Conservation (phyloP, 2,329 filamentous ascomycete species). For the Trichoderma atrobrunneum region DNA sequence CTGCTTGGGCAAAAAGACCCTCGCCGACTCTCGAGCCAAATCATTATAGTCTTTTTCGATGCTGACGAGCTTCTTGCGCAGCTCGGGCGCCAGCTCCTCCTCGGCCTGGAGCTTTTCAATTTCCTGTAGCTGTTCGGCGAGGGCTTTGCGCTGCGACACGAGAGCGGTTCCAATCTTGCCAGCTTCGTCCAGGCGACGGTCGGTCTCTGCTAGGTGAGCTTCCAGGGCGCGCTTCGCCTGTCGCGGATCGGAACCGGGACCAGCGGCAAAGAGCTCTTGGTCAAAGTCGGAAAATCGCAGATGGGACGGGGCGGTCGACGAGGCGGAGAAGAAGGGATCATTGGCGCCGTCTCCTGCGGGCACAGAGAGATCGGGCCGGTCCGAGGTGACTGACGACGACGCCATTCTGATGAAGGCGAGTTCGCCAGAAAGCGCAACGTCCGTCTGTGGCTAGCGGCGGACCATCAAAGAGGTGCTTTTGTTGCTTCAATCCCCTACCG, state of each 20-base stretch:
- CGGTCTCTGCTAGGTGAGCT: constrained; percentile 88
- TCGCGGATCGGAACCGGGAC: constrained; percentile 72
- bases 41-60: constrained; percentile 96
- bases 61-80: constrained; percentile 78
- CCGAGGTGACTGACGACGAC: constrained; percentile 43
- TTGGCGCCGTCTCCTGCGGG: constrained; percentile 35
- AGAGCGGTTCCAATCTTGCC: constrained; percentile 85
- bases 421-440: constrained; percentile 23
- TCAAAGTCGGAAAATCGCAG: constrained; percentile 84
- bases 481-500: constrained; percentile 6
- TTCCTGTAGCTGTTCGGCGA: constrained; percentile 78
- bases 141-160: constrained; percentile 79
- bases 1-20: constrained; percentile 83
- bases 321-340: constrained; percentile 56
- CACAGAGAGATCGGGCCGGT: constrained; percentile 41
- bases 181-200: constrained; percentile 85
- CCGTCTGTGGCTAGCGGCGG: constrained; percentile 23
- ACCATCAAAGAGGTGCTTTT: constrained; percentile 22
- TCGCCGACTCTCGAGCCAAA: constrained; percentile 82
- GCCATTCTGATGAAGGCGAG: constrained; percentile 37
- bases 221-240: constrained; percentile 87
- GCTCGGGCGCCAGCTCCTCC: constrained; percentile 74
- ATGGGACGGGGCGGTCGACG: constrained; percentile 40
- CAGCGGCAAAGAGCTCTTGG: constrained; percentile 72
- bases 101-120: constrained; percentile 76